Evolutionary conservation across 2,329 filamentous ascomycete genomes (phyloP).

Genomic region (Curvularia hawaiiensis): DNA sequence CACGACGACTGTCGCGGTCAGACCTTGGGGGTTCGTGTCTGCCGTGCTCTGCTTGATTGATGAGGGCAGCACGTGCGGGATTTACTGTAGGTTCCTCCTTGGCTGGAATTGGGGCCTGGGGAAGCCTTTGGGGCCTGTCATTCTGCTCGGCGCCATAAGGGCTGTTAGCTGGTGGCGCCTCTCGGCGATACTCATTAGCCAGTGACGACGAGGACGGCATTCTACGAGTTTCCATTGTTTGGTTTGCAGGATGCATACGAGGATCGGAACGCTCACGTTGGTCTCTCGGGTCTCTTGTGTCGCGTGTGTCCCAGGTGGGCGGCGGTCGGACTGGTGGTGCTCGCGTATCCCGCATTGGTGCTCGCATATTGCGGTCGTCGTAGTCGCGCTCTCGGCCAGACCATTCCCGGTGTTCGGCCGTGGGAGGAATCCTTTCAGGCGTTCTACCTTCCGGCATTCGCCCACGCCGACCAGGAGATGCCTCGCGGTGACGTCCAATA

Average conservation of each 20-base stretch:
- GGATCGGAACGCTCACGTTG: conserved; percentile 39
- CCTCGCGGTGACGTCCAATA: conserved; percentile 44
- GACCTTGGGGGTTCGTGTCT: conserved; percentile 34
- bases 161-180: conserved; percentile 24
- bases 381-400: conserved; percentile 42
- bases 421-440: conserved; percentile 38
- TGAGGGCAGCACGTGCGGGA: conserved; percentile 51
- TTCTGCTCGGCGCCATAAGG: conserved; percentile 32
- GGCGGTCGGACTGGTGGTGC: conserved; percentile 30
- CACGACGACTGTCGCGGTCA: conserved; percentile 40
- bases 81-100: conserved; percentile 44
- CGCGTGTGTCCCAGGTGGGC: conserved; percentile 33
- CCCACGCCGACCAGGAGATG: conserved; percentile 47
- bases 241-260: conserved; percentile 31
- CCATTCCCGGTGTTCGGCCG: conserved; percentile 42
- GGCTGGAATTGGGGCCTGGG: conserved; percentile 17
- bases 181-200: conserved; percentile 37
- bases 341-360: conserved; percentile 40
- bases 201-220: conserved; percentile 30
- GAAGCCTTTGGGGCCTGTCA: conserved; percentile 27
- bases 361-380: conserved; percentile 44
- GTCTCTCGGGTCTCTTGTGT: conserved; percentile 37
- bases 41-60: conserved; percentile 41
- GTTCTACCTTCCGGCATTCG: conserved; percentile 43
- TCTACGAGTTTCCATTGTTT: conserved; percentile 27